Evolutionary conservation across 768 basidiomycete species (phyloP), one percentile per base, ranked within the genome.

Genomic region (Boletales sp.): DNA sequence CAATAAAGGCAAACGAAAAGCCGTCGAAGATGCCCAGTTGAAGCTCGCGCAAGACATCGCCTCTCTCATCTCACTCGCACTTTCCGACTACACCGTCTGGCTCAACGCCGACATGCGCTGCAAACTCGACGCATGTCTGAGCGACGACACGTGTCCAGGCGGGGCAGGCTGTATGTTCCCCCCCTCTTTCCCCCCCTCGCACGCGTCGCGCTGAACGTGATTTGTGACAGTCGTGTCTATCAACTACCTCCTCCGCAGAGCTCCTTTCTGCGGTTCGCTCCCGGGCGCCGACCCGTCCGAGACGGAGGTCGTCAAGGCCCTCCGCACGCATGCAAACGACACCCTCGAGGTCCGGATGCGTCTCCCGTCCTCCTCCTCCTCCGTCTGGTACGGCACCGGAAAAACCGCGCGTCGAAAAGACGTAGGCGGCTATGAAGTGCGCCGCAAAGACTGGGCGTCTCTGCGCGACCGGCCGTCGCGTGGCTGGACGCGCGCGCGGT

Each of bases 81-180:
- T 92, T n/a, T 86, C 87, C 5, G 80, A 88, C 59, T 80, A 88
- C 64, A 73, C 76, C 8, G 62, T 90, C 9, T 91, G 86, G 87
- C 60, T 66, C 4, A 78, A 87, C 57, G 66, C 76, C 0, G 81
- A 82, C 44, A 60, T 87, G 10, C 69, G 79, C 21, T 65, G 74
- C 45, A 74, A 69, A 29, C 66, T 84, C 13, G 80, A 80, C 34
- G 51, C 61, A 24, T 50, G 57, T 62, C 31, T 60, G 52, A 50
- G 10, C 10, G 45, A 52, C 17, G 59, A 49, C 9, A 34, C 24
- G 0, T 34, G 51, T 5, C 45, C 47, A 24, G 51, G 55, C 18
- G 61, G 68, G 8, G 69, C 76, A 36, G 75, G 76, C 52, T 86
- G 84, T 84, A 69, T 50, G 80, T 75, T 34, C 29, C 31, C 19